Evolutionary conservation across 2,329 filamentous ascomycete species (phyloP).

Genomic region (Cladosporium sp.): DNA sequence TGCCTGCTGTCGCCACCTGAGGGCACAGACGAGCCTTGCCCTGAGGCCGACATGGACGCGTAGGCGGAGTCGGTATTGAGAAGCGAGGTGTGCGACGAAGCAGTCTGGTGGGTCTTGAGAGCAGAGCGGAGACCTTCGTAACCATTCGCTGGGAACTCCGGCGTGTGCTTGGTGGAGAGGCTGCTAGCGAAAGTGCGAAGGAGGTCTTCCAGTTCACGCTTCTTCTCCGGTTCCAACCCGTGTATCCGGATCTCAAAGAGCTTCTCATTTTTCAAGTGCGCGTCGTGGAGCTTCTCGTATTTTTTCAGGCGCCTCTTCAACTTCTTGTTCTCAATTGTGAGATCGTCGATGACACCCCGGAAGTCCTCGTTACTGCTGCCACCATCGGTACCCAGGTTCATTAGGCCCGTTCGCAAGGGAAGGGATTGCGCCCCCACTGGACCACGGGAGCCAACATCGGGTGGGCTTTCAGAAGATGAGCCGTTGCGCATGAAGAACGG

Average conservation of each 20-base stretch:
- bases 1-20: slow-evolving; percentile 29
- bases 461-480: slow-evolving; percentile 38
- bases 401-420: slow-evolving; percentile 30
- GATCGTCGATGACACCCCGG: slow-evolving; percentile 76
- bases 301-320: slow-evolving; percentile 66
- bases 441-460: slow-evolving; percentile 23
- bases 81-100: slow-evolving; percentile 51
- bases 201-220: slow-evolving; percentile 67
- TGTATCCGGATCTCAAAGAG: slow-evolving; percentile 79
- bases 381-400: slow-evolving; percentile 38
- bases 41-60: slow-evolving; percentile 53
- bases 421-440: slow-evolving; percentile 15
- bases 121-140: slow-evolving; percentile 35
- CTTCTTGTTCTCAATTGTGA: slow-evolving; percentile 77
- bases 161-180: slow-evolving; percentile 48
- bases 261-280: slow-evolving; percentile 66
- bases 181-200: slow-evolving; percentile 64
- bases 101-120: slow-evolving; percentile 50
- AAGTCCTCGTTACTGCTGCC: slow-evolving; percentile 65
- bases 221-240: slow-evolving; percentile 64
- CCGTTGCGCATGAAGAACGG: slow-evolving; percentile 35
- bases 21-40: slow-evolving; percentile 37
- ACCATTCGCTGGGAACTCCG: slow-evolving; percentile 18
- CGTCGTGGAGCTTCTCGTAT: slow-evolving; percentile 61
- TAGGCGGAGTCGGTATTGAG: slow-evolving; percentile 50